Percentiles rank a stretch among this genome's conserved stretches.
Evolutionary conservation across 805 yeast species (phyloP).

Genomic region (Ogataea allantospora): DNA sequence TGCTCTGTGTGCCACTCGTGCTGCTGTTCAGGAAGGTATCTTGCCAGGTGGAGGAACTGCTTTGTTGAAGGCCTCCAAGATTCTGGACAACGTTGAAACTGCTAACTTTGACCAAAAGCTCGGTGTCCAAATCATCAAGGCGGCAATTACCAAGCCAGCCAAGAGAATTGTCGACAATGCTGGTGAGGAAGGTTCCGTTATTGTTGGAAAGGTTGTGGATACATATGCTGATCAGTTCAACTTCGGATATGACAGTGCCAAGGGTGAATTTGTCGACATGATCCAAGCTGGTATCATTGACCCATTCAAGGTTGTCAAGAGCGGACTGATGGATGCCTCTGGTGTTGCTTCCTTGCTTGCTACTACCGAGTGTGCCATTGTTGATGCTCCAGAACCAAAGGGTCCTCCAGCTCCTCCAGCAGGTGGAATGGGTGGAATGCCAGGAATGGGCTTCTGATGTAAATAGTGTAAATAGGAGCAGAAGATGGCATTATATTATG

Average conservation of each 20-base stretch:
- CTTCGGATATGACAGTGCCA: conserved; percentile 87
- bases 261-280: conserved; percentile 94
- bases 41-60: conserved; percentile 99
- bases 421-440: conserved; percentile 53
- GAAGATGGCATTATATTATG: background rate
- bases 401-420: conserved; percentile 52
- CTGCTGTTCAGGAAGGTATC: conserved; percentile 98
- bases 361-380: conserved; percentile 97
- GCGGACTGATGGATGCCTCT: conserved; percentile 92
- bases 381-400: conserved; percentile 87
- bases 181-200: conserved; percentile 95
- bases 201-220: conserved; percentile 82
- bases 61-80: conserved; percentile 81
- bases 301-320: conserved; percentile 96
- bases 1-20: conserved; percentile 97
- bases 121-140: conserved; percentile 89
- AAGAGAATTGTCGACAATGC: conserved; percentile 94
- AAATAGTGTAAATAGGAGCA: conserved; percentile 12
- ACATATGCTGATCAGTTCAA: conserved; percentile 69
- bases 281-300: conserved; percentile 95
- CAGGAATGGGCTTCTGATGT: conserved; percentile 33
- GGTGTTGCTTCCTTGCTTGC: conserved; percentile 97
- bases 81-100: conserved; percentile 67
- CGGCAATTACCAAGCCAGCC: conserved; percentile 94
- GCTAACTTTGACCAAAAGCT: conserved; percentile 94